Base-by-base conservation (phyloP, 108 stramenopile genomes). In the Cylindrotheca closterium region DNA sequence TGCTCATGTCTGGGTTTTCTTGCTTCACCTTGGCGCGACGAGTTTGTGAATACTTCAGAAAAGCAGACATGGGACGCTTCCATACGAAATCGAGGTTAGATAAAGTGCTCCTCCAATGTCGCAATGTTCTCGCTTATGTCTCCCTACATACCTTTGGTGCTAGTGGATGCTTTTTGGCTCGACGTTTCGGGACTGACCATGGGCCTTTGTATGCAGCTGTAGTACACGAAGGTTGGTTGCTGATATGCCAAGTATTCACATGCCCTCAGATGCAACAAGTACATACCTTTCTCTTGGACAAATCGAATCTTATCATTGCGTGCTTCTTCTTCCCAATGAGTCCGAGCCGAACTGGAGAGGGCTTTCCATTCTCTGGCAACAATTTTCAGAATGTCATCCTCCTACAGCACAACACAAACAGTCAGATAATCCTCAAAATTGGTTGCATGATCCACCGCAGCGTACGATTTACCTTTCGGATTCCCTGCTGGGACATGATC, bases 11-110 rank as follows among this genome's bases (percentile, higher is more conserved):
- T 0, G 84, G 84, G 53, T 85, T 85, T 33, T 79, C 75, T 33
- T 57, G 31, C 65, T 81, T 85, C 49, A 85, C 80, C 28, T 22
- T 29, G 22, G 51, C 49, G 5, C 84, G 78, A 29, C 77, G 78
- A 29, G 37, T 79, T 52, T 85, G 65, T 2, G 80, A 81, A 56
- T 60, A 85, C 46, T 81, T 85, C 34, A 85, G 67, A 58, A 85
- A 85, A n/a, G 84, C 84, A 1, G 78, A 79, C 84, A 85, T 85
- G 47, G 84, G 84, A 27, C 84, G 66, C 56, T 67, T n/a, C n/a
- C n/a, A n/a, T 8, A 17, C 8, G 42, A 17, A 45, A 45, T 45
- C 12, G 42, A 45, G 8, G 42, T 45, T 45, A 12, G 12, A 45
- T 17, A 45, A 45, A 45, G 42, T 45, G 8, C 8, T 45, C 42